phyloP scores from a whole-genome alignment of 345 rosid species.

The Linum lewisii region DNA sequence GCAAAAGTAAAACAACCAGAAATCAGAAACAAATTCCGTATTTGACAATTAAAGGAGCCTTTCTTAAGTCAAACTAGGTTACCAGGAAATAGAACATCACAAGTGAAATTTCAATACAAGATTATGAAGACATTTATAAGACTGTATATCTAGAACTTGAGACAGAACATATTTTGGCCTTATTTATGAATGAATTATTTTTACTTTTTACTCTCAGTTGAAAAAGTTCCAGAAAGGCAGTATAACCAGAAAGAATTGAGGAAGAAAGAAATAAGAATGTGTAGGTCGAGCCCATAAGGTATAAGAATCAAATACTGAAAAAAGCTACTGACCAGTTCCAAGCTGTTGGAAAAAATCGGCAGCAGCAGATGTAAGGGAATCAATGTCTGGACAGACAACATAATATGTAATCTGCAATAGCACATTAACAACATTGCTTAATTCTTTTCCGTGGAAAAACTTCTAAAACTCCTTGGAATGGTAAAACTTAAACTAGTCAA shows the following conservation, averaged over 20 bases:
- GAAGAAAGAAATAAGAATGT: background rate
- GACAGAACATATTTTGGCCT: background rate
- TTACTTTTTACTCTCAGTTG: background rate
- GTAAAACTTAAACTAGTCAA: background rate
- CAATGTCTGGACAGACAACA: conserved; percentile 92
- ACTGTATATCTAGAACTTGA: background rate
- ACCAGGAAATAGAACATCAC: background rate
- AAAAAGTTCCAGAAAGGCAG: background rate
- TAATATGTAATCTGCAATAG: conserved; percentile 62
- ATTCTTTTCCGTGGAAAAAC: conserved; percentile 1
- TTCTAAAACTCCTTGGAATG: conserved; percentile 4
- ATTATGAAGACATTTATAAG: background rate
- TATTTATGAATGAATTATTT: no score
- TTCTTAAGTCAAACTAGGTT: background rate
- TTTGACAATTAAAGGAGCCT: background rate
- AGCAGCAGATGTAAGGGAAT: conserved; percentile 85
- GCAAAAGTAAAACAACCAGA: background rate
- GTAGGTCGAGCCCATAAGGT: background rate
- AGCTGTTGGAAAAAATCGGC: conserved; percentile 95
- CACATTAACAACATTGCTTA: conserved; percentile 16
- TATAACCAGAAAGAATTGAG: background rate
- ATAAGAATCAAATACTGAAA: background rate
- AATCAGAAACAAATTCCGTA: background rate
- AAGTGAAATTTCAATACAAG: background rate
- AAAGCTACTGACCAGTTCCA: conserved; percentile 65